Conservation (phyloP, 1,284 basidiomycete species). For the Chiua sp. region DNA sequence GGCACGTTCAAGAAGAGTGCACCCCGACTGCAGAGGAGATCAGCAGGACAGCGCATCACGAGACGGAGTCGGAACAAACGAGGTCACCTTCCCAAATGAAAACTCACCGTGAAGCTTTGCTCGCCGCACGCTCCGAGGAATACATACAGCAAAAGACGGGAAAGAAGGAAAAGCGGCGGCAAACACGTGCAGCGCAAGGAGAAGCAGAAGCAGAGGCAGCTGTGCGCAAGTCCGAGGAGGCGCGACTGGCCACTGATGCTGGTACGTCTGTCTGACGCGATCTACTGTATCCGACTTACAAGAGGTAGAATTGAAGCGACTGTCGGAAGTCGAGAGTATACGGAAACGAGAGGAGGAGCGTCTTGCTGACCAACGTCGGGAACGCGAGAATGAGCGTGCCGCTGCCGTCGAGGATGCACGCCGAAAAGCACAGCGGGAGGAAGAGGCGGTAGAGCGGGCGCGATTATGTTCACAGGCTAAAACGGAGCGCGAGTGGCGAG, state of each 20-base stretch:
- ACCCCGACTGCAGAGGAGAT: not conserved
- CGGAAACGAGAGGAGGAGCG: conserved; percentile 67
- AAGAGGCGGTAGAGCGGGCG: conserved; percentile 72
- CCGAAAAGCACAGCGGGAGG: conserved; percentile 73
- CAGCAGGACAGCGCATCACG: not conserved
- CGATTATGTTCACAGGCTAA: conserved; percentile 37
- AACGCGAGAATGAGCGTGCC: conserved; percentile 72
- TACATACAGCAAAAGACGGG: conserved; percentile 80
- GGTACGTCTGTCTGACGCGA: conserved; percentile 44
- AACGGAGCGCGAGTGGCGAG: conserved; percentile 21
- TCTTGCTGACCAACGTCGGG: conserved; percentile 54
- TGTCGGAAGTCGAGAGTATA: conserved; percentile 58
- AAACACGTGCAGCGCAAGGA: conserved; percentile 58
- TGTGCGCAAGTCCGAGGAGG: conserved; percentile 54
- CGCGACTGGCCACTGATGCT: conserved; percentile 53
- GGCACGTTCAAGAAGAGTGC: not conserved
- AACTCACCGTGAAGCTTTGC: conserved; percentile 62
- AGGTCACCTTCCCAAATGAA: conserved; percentile 19
- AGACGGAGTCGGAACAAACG: not conserved
- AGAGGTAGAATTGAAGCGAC: conserved; percentile 51
- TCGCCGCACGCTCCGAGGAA: conserved; percentile 73
- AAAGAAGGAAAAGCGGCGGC: conserved; percentile 78
- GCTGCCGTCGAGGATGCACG: conserved; percentile 62
- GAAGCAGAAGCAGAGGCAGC: conserved; percentile 42
- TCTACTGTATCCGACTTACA: not conserved